phyloP scores from a whole-genome alignment of 2,329 filamentous ascomycete species.

The Aspergillus sp. region DNA sequence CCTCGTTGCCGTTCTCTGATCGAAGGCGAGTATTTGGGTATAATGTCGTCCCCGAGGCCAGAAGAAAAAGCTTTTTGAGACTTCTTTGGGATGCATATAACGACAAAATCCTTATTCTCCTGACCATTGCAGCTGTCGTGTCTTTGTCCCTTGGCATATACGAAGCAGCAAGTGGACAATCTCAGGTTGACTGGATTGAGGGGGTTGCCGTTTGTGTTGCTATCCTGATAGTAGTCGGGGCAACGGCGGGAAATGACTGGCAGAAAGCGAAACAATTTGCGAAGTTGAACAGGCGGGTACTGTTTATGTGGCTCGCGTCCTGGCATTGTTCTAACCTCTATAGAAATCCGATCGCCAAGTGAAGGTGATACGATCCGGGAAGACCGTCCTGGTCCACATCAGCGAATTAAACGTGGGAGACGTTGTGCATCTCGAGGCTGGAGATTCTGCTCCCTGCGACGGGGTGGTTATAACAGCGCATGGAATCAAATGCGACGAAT shows the following conservation, averaged over 20 bases:
- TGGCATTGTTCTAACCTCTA: background rate
- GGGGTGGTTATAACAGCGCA: slow-evolving; percentile 65
- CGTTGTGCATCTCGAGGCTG: slow-evolving; percentile 64
- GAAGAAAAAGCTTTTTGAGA: slow-evolving; percentile 63
- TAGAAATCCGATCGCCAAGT: slow-evolving; percentile 62
- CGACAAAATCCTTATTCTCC: slow-evolving; percentile 70
- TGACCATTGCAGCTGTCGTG: slow-evolving; percentile 66
- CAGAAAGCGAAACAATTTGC: slow-evolving; percentile 77
- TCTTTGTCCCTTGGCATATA: slow-evolving; percentile 71
- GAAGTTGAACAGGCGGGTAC: slow-evolving; percentile 67
- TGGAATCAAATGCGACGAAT: slow-evolving; percentile 67
- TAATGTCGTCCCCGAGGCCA: slow-evolving; percentile 63
- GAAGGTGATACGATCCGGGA: slow-evolving; percentile 65
- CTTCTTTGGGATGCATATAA: slow-evolving; percentile 76
- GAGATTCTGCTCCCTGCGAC: slow-evolving; percentile 67
- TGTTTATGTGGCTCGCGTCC: too few relatives aligned
- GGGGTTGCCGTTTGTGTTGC: slow-evolving; percentile 75
- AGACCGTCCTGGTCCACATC: slow-evolving; percentile 59
- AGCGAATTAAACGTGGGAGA: slow-evolving; percentile 67
- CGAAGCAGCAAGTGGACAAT: slow-evolving; percentile 53
- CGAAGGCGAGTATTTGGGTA: slow-evolving; percentile 67
- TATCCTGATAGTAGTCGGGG: slow-evolving; percentile 70
- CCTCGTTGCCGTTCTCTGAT: slow-evolving; percentile 52
- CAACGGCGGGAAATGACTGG: slow-evolving; percentile 72
- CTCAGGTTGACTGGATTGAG: slow-evolving; percentile 73